Evolutionary conservation across 768 basidiomycete genomes (phyloP).

Genomic region (Galerina sulciceps): DNA sequence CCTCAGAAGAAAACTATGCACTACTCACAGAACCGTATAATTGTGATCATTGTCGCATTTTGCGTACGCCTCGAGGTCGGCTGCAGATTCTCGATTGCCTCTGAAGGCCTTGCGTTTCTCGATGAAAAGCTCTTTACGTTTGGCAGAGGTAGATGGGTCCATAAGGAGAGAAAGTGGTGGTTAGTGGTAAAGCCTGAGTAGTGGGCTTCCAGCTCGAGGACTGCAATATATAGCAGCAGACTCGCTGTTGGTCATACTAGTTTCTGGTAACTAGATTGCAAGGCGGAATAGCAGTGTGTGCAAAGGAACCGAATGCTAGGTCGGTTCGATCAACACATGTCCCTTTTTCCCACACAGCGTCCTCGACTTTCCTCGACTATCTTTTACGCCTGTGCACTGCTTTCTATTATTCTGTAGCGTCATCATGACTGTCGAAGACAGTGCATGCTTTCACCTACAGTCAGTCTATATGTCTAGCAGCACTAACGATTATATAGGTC

Average conservation of each 20-base stretch:
- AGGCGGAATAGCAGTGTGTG: neutral
- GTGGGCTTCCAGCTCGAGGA: neutral
- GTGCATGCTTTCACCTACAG: too few relatives aligned
- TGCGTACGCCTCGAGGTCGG: slow-evolving; percentile 9
- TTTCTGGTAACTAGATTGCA: neutral
- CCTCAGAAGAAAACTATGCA: neutral
- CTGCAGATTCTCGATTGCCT: neutral
- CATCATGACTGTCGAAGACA: too few relatives aligned
- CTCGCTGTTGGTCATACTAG: neutral
- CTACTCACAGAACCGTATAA: slow-evolving; percentile 11
- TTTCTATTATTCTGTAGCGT: too few relatives aligned
- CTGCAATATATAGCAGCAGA: neutral
- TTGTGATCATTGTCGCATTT: slow-evolving; percentile 2
- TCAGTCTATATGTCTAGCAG: too few relatives aligned
- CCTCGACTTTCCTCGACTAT: too few relatives aligned
- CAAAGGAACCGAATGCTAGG: too few relatives aligned
- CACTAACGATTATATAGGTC: too few relatives aligned
- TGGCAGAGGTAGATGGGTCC: neutral
- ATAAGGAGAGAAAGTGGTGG: neutral
- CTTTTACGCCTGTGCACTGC: too few relatives aligned
- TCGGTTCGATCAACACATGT: too few relatives aligned
- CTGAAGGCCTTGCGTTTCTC: slow-evolving; percentile 4
- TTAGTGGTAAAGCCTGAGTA: neutral
- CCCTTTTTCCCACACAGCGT: too few relatives aligned
- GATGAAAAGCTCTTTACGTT: slow-evolving; percentile 6